Evolutionary conservation across 345 rosid genomes (phyloP), one percentile per base, ranked within the genome.

Genomic region (Euphorbia pulcherrima): DNA sequence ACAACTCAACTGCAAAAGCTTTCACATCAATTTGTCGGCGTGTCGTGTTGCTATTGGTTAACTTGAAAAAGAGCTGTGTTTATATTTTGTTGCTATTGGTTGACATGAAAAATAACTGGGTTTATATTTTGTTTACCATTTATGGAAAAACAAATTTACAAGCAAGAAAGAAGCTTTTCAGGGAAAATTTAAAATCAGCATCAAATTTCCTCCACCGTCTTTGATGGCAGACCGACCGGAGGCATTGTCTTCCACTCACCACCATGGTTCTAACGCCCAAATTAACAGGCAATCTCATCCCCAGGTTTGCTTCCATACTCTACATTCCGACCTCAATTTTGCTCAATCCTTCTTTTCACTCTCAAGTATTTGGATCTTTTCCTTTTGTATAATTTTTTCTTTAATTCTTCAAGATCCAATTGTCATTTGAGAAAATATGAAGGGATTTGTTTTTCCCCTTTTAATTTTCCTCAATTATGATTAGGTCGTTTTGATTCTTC

Each of bases 241-340:
- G 29, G 9, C 60, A 27, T 56, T 56, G 35, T 56, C 29, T 18
- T 28, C 35, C 16, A 28, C 16, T 0, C 35, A 56, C 18, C 60
- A 56, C 7, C 60, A 56, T 23, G 51, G 69, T 64, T 57, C 75
- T 18, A 72, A n/a, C 24, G 21, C 24, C 21, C 62, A 55, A 56
- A 68, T 57, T 37, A 65, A 64, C 29, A 72, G 57, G 58, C 50
- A 64, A 57, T 18, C 69, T 28, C 57, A 26, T 62, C 37, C 37
- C 68, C 51, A 6, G 4, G 35, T 57, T 13, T 16, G 41, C 40
- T 64, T 56, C 62, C 10, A 1, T 14, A 16, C 24, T 33, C 37
- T 21, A 50, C 4, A 26, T 67, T 23, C 35, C 37, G 27, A 39
- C 39, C 21, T 54, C 70, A 24, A 23, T 23, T 53, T 54, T 9